phyloP scores from a whole-genome alignment of 1,284 basidiomycete genomes.

The Ustilago bromivora region DNA sequence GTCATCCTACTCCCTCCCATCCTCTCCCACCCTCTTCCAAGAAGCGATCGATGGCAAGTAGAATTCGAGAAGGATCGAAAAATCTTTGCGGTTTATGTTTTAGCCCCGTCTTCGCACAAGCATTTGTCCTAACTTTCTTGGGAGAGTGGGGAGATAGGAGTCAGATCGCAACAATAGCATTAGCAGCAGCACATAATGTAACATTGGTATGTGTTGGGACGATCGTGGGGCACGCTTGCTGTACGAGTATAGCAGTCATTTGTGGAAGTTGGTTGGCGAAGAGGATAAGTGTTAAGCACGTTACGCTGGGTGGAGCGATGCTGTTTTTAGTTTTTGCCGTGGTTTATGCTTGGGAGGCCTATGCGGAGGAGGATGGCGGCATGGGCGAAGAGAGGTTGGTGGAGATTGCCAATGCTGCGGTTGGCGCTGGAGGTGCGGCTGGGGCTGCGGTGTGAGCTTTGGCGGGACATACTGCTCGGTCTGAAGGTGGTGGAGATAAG shows the following conservation, averaged over 20 bases:
- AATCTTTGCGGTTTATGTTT: slow-evolving; percentile 86
- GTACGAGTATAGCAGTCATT: slow-evolving; percentile 88
- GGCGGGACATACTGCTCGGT: too few species aligned
- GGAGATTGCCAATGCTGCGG: slow-evolving; percentile 16
- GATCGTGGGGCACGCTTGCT: slow-evolving; percentile 86
- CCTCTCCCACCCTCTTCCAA: neutral
- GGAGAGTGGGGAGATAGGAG: slow-evolving; percentile 99
- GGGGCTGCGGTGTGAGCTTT: neutral
- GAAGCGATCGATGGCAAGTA: neutral
- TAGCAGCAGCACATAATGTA: slow-evolving; percentile 90
- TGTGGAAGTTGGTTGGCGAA: slow-evolving; percentile 84
- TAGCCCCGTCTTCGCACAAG: slow-evolving; percentile 93
- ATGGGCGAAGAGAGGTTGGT: slow-evolving; percentile 3
- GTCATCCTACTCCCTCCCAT: neutral
- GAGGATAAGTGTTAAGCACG: slow-evolving; percentile 68
- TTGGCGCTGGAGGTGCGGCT: neutral
- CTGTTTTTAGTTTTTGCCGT: slow-evolving; percentile 84
- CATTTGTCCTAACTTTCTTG: slow-evolving; percentile 93
- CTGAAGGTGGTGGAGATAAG: too few species aligned
- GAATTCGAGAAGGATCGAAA: slow-evolving; percentile 76
- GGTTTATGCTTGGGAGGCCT: slow-evolving; percentile 71
- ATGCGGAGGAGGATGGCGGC: neutral
- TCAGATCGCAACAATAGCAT: slow-evolving; percentile 95
- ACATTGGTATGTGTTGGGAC: slow-evolving; percentile 89
- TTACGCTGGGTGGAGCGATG: slow-evolving; percentile 83